These are phyloP conservation scores for Pseudogymnoascus sp. DNA, from an alignment of 2,329 filamentous ascomycete genomes.

Conservation along the genomic window DNA sequence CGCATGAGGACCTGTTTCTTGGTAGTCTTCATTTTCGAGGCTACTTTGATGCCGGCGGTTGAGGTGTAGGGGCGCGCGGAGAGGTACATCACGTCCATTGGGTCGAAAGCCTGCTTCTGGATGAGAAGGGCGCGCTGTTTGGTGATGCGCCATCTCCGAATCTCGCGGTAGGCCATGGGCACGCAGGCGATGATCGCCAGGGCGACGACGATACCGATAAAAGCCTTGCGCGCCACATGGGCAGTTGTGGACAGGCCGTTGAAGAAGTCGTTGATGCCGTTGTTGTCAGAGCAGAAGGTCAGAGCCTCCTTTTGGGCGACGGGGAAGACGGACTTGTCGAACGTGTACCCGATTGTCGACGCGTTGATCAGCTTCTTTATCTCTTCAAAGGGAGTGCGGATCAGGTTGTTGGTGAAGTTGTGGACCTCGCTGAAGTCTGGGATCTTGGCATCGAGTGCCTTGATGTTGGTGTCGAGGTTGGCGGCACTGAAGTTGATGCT, in stretches of 20 bases:
- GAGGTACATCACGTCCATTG: constrained; percentile 84
- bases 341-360: constrained; percentile 63
- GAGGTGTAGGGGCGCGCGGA: constrained; percentile 72
- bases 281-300: constrained; percentile 81
- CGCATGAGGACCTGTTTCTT: constrained; percentile 53
- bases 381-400: constrained; percentile 71
- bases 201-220: constrained; percentile 65
- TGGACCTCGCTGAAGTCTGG: constrained; percentile 78
- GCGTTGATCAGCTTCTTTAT: constrained; percentile 66
- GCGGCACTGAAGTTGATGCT: constrained; percentile 58
- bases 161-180: constrained; percentile 74
- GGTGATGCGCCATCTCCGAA: constrained; percentile 66
- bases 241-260: constrained; percentile 57
- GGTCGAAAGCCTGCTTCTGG: constrained; percentile 57
- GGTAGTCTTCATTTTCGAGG: constrained; percentile 52
- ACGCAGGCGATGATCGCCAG: constrained; percentile 64
- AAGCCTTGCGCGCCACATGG: constrained; percentile 60
- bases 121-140: constrained; percentile 61
- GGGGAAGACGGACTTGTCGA: constrained; percentile 71
- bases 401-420: constrained; percentile 67
- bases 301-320: constrained; percentile 75
- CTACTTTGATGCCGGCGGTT: constrained; percentile 59
- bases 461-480: constrained; percentile 58
- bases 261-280: constrained; percentile 79
- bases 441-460: constrained; percentile 66